Percentiles rank a stretch among this genome's conserved stretches.
Conservation (phyloP, 2,329 filamentous ascomycete species). For the Colletotrichum noveboracense region DNA sequence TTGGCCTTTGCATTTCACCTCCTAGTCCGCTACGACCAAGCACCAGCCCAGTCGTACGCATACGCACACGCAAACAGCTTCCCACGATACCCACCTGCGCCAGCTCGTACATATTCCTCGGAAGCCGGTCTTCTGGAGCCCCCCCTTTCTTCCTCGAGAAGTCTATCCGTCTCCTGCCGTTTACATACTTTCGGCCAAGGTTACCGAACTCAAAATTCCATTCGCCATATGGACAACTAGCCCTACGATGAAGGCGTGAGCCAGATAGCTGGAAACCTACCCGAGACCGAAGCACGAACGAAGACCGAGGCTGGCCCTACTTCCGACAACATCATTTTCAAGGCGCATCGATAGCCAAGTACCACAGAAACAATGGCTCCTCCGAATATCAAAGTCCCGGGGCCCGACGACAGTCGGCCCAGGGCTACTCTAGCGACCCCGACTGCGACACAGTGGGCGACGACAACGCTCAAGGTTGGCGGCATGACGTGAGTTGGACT, state of each 20-base stretch:
- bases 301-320: slow-evolving; percentile 13
- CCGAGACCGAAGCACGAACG: slow-evolving; percentile 3
- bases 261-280: not conserved
- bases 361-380: slow-evolving; percentile 51
- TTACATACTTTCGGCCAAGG: not conserved
- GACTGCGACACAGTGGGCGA: slow-evolving; percentile 73
- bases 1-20: not conserved
- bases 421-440: slow-evolving; percentile 37
- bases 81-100: slow-evolving; percentile 1
- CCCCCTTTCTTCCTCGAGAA: not conserved
- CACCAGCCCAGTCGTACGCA: not conserved
- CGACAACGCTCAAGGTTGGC: slow-evolving; percentile 87
- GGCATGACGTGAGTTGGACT: slow-evolving; percentile 74
- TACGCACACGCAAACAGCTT: not conserved
- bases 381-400: slow-evolving; percentile 51
- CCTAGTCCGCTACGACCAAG: not conserved
- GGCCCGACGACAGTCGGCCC: slow-evolving; percentile 37
- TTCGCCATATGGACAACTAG: slow-evolving; percentile 5
- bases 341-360: not conserved
- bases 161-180: not conserved
- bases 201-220: not conserved
- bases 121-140: slow-evolving; percentile 25
- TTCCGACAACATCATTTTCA: not conserved
- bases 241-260: slow-evolving; percentile 15
- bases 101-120: slow-evolving; percentile 8